phyloP scores from a whole-genome alignment of 1,139 yeast genomes.

The Petasospora rhodanensis region DNA sequence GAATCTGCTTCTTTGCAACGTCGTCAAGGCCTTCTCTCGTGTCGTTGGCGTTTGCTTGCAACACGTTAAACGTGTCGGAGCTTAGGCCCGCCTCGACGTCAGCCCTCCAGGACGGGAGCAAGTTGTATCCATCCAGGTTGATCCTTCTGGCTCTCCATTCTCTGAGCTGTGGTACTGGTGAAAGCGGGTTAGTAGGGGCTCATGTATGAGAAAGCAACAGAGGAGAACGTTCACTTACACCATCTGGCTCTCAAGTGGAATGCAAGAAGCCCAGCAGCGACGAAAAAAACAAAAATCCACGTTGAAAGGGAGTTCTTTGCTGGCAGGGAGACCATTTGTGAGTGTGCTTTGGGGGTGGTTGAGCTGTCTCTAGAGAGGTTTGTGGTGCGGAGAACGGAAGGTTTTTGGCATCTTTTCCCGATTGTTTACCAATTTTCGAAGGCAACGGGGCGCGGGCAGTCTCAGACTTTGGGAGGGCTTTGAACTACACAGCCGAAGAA shows the following conservation, averaged over 20 bases:
- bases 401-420: too few species aligned
- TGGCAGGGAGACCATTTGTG: too few species aligned
- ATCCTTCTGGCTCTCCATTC: constrained; percentile 20
- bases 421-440: too few species aligned
- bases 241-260: constrained; percentile 22
- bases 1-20: constrained; percentile 47
- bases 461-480: too few species aligned
- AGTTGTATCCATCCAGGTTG: constrained; percentile 17
- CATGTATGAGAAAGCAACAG: constrained; percentile 1
- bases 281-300: constrained; percentile 3
- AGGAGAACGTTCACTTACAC: constrained; percentile 20
- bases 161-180: constrained; percentile 16
- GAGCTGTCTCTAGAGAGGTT: too few species aligned
- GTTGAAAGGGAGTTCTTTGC: background rate
- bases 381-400: too few species aligned
- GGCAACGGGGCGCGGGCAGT: too few species aligned
- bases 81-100: constrained; percentile 66
- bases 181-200: background rate
- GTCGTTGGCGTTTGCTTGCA: constrained; percentile 47
- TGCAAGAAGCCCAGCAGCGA: constrained; percentile 5
- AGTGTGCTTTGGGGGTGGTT: too few species aligned
- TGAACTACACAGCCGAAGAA: too few species aligned
- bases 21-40: constrained; percentile 58
- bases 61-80: constrained; percentile 56
- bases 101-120: constrained; percentile 39